phyloP scores from a whole-genome alignment of 1,139 yeast species.

The Saccharomyces hybrid region DNA sequence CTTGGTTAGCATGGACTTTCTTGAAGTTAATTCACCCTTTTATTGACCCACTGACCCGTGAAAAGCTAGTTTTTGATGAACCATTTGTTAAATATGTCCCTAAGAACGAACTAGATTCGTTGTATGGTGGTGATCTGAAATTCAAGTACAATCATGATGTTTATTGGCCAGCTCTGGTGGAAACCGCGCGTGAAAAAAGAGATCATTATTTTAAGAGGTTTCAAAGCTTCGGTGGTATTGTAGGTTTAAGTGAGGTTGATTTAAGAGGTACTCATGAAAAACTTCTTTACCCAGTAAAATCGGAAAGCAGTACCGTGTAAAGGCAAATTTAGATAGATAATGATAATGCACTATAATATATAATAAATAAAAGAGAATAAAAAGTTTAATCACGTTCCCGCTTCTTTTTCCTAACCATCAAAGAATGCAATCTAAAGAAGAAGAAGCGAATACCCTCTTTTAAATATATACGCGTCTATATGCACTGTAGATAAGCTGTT shows the following conservation, averaged over 20 bases:
- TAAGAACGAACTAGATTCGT: conserved; percentile 67
- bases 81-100: conserved; percentile 83
- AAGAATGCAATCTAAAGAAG: not conserved
- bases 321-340: not conserved
- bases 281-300: conserved; percentile 35
- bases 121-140: conserved; percentile 76
- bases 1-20: conserved; percentile 88
- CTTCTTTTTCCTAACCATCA: not conserved
- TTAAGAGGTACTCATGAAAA: conserved; percentile 53
- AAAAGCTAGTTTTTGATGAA: conserved; percentile 83
- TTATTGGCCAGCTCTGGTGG: conserved; percentile 71
- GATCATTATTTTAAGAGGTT: conserved; percentile 54
- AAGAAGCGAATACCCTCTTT: not conserved
- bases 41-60: conserved; percentile 89
- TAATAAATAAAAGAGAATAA: not conserved
- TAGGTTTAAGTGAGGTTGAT: conserved; percentile 81
- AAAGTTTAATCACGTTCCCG: not conserved
- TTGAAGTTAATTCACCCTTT: conserved; percentile 86
- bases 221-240: conserved; percentile 53
- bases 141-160: conserved; percentile 72
- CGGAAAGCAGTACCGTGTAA: not conserved
- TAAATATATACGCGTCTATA: not conserved
- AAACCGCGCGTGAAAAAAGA: conserved; percentile 51
- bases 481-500: not conserved
- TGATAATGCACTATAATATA: conserved; percentile 1